Percentiles rank a stretch among this genome's conserved stretches.
These are phyloP conservation scores for Corylus avellana DNA, from an alignment of 306 rosid species.

Conservation along the genomic window DNA sequence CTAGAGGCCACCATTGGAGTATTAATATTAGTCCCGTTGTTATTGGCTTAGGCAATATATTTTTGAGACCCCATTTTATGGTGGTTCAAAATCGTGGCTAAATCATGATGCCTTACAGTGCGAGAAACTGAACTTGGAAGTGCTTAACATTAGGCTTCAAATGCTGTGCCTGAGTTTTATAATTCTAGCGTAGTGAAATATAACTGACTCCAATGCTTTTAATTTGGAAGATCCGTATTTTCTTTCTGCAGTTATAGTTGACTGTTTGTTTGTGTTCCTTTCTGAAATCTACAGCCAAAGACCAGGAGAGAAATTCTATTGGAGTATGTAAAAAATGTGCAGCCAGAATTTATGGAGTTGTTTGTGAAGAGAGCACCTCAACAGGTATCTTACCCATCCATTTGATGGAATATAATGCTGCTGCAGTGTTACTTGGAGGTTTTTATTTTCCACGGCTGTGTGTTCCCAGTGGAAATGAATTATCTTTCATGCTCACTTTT, in stretches of 20 bases:
- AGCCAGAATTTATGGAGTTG: slow-evolving; percentile 97
- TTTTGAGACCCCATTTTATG: not conserved
- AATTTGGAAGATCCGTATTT: not conserved
- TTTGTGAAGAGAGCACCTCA: slow-evolving; percentile 95
- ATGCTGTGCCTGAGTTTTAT: not conserved
- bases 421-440: slow-evolving; percentile 14
- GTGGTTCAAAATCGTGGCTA: not conserved
- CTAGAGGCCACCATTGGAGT: not conserved
- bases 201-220: not conserved
- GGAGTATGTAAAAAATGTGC: slow-evolving; percentile 92
- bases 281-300: slow-evolving; percentile 62
- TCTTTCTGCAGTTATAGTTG: slow-evolving; percentile 11
- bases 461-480: slow-evolving; percentile 1
- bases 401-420: not conserved
- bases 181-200: not conserved
- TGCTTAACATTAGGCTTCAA: not conserved
- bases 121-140: not conserved
- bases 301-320: slow-evolving; percentile 85
- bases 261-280: slow-evolving; percentile 18
- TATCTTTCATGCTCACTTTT: slow-evolving; percentile 13
- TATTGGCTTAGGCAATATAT: not conserved
- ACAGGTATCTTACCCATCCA: slow-evolving; percentile 48
- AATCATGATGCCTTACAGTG: not conserved
- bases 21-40: not conserved
- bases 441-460: slow-evolving; percentile 10